Conservation (phyloP, 768 basidiomycete species). For the Amanita polypyramis region DNA sequence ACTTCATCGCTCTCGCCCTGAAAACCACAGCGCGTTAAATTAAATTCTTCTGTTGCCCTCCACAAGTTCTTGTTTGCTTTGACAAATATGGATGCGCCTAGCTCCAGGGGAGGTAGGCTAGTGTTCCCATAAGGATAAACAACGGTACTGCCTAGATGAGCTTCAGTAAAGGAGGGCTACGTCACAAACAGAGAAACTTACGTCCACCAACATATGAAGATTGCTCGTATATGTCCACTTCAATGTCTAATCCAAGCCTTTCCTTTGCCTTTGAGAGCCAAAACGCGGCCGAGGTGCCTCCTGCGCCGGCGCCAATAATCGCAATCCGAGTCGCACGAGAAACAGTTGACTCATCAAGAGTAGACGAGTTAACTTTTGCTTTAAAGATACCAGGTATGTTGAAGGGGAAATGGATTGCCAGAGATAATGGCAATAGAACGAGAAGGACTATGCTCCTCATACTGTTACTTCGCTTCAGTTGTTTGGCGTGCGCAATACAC, state of each 20-base stretch:
- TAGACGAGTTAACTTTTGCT: slow-evolving; percentile 15
- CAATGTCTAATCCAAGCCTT: slow-evolving; percentile 54
- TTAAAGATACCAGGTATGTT: slow-evolving; percentile 42
- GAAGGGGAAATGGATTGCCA: slow-evolving; percentile 44
- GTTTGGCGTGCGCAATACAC: too few species aligned
- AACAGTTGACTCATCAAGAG: slow-evolving; percentile 10
- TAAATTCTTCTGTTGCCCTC: slow-evolving; percentile 77
- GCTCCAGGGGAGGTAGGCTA: slow-evolving; percentile 55
- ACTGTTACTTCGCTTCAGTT: too few species aligned
- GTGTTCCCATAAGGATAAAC: slow-evolving; percentile 64
- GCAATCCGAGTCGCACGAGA: slow-evolving; percentile 49
- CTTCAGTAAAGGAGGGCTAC: neutral
- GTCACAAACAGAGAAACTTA: slow-evolving; percentile 31
- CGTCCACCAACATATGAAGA: slow-evolving; percentile 73
- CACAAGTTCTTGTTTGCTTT: slow-evolving; percentile 54
- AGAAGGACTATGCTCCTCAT: slow-evolving; percentile 17
- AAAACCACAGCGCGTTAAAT: slow-evolving; percentile 45
- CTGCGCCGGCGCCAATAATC: slow-evolving; percentile 87
- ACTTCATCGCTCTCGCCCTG: slow-evolving; percentile 31
- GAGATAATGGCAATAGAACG: slow-evolving; percentile 20
- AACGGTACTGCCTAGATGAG: slow-evolving; percentile 54
- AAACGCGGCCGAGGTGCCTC: slow-evolving; percentile 72
- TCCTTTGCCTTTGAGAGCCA: slow-evolving; percentile 77
- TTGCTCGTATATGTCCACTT: slow-evolving; percentile 80
- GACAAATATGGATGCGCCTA: slow-evolving; percentile 88